Conservation (phyloP, 78 protist genomes). For the Dictyostelium citrinum region DNA sequence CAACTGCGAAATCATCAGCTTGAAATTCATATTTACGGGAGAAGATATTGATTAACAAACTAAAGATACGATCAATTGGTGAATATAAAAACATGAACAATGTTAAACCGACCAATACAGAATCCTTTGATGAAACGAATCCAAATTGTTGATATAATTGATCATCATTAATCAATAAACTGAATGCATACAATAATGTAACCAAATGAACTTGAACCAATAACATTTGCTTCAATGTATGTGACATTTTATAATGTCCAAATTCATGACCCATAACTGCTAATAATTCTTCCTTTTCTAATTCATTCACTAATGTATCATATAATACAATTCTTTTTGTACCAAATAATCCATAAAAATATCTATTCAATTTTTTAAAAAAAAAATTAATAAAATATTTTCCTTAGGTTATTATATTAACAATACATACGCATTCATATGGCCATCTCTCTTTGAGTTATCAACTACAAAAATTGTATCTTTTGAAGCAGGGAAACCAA, state of each 20-base stretch:
- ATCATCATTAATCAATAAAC: slow-evolving; percentile 52
- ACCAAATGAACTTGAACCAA: slow-evolving; percentile 13
- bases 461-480: slow-evolving; percentile 75
- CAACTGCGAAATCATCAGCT: slow-evolving; percentile 72
- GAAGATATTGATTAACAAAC: slow-evolving; percentile 36
- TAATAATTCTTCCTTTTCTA: slow-evolving; percentile 43
- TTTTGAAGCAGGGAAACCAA: slow-evolving; percentile 79
- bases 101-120: slow-evolving; percentile 53
- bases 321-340: slow-evolving; percentile 91
- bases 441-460: slow-evolving; percentile 80
- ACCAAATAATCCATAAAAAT: slow-evolving; percentile 87
- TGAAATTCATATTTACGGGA: slow-evolving; percentile 83
- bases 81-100: slow-evolving; percentile 61
- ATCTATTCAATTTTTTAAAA: too few species aligned
- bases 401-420: not conserved
- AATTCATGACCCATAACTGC: slow-evolving; percentile 91
- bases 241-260: slow-evolving; percentile 86
- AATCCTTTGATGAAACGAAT: slow-evolving; percentile 9
- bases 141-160: slow-evolving; percentile 79
- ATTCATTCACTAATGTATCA: slow-evolving; percentile 88
- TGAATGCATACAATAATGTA: slow-evolving; percentile 41
- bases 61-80: slow-evolving; percentile 73
- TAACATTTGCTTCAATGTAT: slow-evolving; percentile 55
- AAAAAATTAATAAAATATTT: too few species aligned
- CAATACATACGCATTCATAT: slow-evolving; percentile 78